Base-by-base conservation (phyloP, 208 protist genomes). In the Trypanosoma caninum region DNA sequence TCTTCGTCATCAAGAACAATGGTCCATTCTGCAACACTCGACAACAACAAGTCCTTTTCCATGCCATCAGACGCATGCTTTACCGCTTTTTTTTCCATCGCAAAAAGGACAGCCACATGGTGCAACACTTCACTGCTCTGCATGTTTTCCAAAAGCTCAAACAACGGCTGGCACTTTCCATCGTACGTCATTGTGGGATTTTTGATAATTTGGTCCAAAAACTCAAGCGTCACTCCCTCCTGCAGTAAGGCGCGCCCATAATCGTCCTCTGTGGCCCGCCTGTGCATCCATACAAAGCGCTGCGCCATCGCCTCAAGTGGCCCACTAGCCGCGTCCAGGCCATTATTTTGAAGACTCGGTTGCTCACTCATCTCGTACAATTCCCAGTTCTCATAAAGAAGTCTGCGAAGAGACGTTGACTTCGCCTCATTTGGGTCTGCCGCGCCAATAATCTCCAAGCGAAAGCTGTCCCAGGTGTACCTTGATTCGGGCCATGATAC, bases 301-400 rank as follows among this genome's bases (percentile, higher is more conserved):
- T 74, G 76, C 7, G 78, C 76, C 42, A 94, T 54, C 14, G 71
- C 78, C 72, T 95, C 87, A 27, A 97, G 62, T 13, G 91, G 84
- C 16, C 78, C 76, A 16, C 70, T 76, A 14, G 72, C 33, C 14
- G 71, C 60, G 11, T 90, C 74, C 9, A 93, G 46, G 18, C 78
- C 76, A 57, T 87, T 78, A 31, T 72, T 37, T 47, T 56, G 63
- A 3, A 79, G 46, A 38, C 59, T 73, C n/a, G 82, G 82, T 41
- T 72, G 35, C 37, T 69, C 30, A 50, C 22, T 35, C 18, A 93
- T 53, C 10, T 62, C 80, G 33, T 86, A 75, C n/a, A 9, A 53
- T 55, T 78, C 57, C 69, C 72, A 84, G 23, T 76, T 54, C 14
- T 67, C 41, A 56, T 71, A 76, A 35, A 93, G 51, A 14, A 65